These are phyloP conservation scores for Agrocybe pediades DNA, from an alignment of 768 basidiomycete species.

Conservation along the genomic window DNA sequence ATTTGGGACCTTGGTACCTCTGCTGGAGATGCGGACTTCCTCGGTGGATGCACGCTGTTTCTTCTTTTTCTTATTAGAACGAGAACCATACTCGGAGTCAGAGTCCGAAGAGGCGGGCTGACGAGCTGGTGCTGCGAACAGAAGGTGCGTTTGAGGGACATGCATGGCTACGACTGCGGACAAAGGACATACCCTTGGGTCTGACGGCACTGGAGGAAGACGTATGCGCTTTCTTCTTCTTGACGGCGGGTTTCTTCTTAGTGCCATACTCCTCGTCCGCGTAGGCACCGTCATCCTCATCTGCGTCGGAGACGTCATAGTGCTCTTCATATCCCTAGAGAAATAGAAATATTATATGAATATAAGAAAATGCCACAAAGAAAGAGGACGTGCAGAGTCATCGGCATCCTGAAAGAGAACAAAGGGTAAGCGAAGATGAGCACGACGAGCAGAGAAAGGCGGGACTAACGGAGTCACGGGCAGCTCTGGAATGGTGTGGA, in stretches of 20 bases:
- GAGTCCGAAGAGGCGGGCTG: constrained; percentile 70
- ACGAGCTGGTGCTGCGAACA: constrained; percentile 45
- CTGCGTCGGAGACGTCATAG: constrained; percentile 57
- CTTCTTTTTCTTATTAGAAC: constrained; percentile 84
- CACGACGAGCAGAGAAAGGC: constrained; percentile 6
- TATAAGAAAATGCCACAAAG: constrained; percentile 16
- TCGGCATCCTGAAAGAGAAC: constrained; percentile 44
- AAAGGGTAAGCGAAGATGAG: constrained; percentile 14
- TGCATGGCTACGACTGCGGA: constrained; percentile 7
- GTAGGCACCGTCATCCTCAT: constrained; percentile 77
- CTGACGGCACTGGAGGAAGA: constrained; percentile 47
- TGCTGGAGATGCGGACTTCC: constrained; percentile 77
- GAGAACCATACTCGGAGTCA: constrained; percentile 85
- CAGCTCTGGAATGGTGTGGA: constrained; percentile 25
- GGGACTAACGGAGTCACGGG: constrained; percentile 42
- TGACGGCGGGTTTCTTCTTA: constrained; percentile 59
- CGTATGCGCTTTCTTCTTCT: constrained; percentile 62
- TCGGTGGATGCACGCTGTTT: constrained; percentile 56
- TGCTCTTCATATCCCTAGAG: constrained; percentile 52
- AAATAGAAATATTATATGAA: constrained; percentile 23
- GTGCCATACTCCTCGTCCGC: constrained; percentile 71
- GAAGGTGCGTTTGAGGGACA: constrained; percentile 17
- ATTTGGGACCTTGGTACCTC: constrained; percentile 80
- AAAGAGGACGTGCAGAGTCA: constrained; percentile 54
- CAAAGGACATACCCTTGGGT: constrained; percentile 54